Conservation (phyloP, 148 eudicot species). For the Oxyria digyna region DNA sequence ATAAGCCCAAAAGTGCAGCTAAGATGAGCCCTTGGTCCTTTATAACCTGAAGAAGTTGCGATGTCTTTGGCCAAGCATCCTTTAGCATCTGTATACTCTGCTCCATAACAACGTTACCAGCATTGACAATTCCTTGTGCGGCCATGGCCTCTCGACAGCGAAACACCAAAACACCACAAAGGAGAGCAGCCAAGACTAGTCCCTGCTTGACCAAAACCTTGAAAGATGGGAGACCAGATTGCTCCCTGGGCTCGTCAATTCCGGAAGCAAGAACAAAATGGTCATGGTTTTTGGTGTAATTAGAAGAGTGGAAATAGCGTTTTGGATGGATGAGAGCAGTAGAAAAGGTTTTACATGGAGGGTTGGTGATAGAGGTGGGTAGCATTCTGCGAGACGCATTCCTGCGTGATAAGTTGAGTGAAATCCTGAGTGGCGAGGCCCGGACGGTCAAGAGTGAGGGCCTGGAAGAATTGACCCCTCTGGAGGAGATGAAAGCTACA, state of each 20-base stretch:
- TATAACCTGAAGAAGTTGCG: slow-evolving; percentile 58
- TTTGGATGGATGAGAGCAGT: background rate
- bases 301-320: background rate
- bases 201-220: background rate
- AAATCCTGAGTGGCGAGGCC: background rate
- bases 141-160: background rate
- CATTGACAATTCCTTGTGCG: background rate
- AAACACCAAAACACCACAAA: background rate
- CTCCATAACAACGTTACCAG: too few species aligned
- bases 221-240: background rate
- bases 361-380: background rate
- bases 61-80: slow-evolving; percentile 63
- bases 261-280: background rate
- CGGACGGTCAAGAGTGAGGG: background rate
- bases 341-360: background rate
- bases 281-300: background rate
- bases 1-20: slow-evolving; percentile 61
- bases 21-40: slow-evolving; percentile 76
- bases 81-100: slow-evolving; percentile 31
- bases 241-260: background rate
- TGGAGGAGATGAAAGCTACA: background rate
- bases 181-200: background rate
- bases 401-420: background rate
- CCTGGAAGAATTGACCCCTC: background rate
- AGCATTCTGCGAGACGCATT: background rate